Evolutionary conservation across 768 basidiomycete species (phyloP), one percentile per base, ranked within the genome.

Genomic region (Tylopilus sp.): DNA sequence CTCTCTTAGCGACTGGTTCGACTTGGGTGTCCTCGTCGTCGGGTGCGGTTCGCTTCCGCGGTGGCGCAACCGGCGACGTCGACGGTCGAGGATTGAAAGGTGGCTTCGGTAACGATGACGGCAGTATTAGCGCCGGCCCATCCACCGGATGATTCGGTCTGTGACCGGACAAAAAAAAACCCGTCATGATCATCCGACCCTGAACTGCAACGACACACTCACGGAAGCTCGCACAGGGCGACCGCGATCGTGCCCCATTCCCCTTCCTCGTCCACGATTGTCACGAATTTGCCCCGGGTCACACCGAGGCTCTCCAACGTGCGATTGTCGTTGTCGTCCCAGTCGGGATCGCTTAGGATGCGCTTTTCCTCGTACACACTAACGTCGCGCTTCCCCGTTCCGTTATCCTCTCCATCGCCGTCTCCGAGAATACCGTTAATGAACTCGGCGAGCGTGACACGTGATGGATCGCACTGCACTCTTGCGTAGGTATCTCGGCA

Each of bases 271-370:
- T 98, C 94, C 4, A 85, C 85, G 30, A 98, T 86, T 5, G 84
- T 83, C 62, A 98, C 63, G 72, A 97, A 95, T 71, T 86, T 94
- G 38, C 95, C 93, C 48, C 85, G 72, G 0, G 79, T 81, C 28
- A 95, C 82, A 42, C 81, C 87, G 48, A 98, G 63, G 57, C 90
- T 89, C 57, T 83, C 88, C 57, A 99, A 66, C 42, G 91, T 92
- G 54, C 86, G 78, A 3, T 80, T 85, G 53, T 80, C 65, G 60
- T 98, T 98, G 60, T 98, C 95, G 41, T 91, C 87, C 78, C 88
- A 95, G 63, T 98, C 95, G 7, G 92, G 91, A 62, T 98, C 97
- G 56, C 83, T 87, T 49, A 99, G 71, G 40, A 99, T 70, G 40
- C 94, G 78, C 59, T 87, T 85, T 42, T 89, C 93, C 68, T 98